Evolutionary conservation across 1,284 basidiomycete species (phyloP).

Genomic region (Blastosporella zonata): DNA sequence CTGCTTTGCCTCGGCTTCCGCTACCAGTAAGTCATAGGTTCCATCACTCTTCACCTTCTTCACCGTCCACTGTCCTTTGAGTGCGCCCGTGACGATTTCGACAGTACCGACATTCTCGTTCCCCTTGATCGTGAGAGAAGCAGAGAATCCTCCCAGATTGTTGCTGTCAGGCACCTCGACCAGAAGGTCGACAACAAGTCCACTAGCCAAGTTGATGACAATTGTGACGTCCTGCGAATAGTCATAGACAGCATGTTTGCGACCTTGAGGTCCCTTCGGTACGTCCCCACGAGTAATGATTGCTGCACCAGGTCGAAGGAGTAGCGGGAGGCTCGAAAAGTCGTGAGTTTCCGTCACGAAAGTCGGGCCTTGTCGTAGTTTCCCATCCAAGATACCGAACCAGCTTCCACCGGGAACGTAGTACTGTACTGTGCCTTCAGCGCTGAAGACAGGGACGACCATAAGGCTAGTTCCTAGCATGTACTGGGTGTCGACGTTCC

Average conservation of each 20-base stretch:
- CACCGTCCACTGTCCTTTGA: conserved; percentile 18
- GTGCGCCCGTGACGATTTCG: conserved; percentile 9
- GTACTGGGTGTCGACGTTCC: conserved; percentile 51
- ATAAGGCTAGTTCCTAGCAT: conserved; percentile 57
- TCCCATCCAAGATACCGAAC: conserved; percentile 43
- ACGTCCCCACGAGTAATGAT: conserved; percentile 43
- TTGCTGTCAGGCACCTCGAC: conserved; percentile 18
- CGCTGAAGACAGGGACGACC: conserved; percentile 56
- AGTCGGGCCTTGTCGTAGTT: conserved; percentile 28
- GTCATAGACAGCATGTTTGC: conserved; percentile 46
- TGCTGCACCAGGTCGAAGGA: conserved; percentile 44
- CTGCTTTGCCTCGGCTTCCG: conserved; percentile 2
- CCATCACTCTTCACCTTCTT: conserved; percentile 14
- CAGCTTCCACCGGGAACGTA: conserved; percentile 55
- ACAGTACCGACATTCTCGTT: conserved; percentile 5
- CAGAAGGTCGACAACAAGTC: conserved; percentile 7
- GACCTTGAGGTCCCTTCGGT: conserved; percentile 22
- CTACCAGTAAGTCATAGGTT: conserved; percentile 2
- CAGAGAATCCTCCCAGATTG: conserved; percentile 14
- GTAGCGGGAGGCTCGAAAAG: conserved; percentile 46
- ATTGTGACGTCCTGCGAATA: conserved; percentile 41
- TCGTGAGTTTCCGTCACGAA: conserved; percentile 42
- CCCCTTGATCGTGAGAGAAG: conserved; percentile 12
- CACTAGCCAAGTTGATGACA: conserved; percentile 38
- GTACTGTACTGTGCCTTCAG: conserved; percentile 45